These are phyloP conservation scores for Rhinocladiella mackenziei DNA, from an alignment of 2,329 filamentous ascomycete genomes.

Conservation along the genomic window DNA sequence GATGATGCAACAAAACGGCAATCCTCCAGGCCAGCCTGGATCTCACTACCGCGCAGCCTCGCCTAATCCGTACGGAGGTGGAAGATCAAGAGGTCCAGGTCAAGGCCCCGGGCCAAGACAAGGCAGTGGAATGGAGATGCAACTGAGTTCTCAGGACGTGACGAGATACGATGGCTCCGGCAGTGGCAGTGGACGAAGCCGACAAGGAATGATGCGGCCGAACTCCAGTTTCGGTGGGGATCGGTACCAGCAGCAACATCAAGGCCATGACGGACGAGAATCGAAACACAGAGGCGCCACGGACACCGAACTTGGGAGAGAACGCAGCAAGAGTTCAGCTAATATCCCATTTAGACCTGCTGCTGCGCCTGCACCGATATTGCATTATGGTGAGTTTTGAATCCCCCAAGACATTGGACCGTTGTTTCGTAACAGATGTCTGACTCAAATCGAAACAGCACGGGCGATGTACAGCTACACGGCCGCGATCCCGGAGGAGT, in stretches of 20 bases:
- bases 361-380: constrained; percentile 42
- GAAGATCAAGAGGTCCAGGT: constrained; percentile 33
- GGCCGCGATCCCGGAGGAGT: constrained; percentile 90
- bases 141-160: constrained; percentile 54
- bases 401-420: not conserved
- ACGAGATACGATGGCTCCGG: constrained; percentile 52
- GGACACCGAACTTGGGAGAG: constrained; percentile 35
- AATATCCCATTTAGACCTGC: constrained; percentile 47
- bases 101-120: constrained; percentile 12
- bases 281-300: constrained; percentile 40
- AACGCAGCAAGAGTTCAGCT: constrained; percentile 78
- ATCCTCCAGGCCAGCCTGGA: constrained; percentile 5
- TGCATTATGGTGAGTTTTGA: constrained; percentile 83
- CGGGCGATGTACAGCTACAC: constrained; percentile 92
- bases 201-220: constrained; percentile 56
- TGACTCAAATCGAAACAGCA: constrained; percentile 51
- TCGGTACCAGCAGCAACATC: constrained; percentile 30
- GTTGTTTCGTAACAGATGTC: not conserved
- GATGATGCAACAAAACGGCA: constrained; percentile 20
- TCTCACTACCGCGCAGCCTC: constrained; percentile 19
- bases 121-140: constrained; percentile 60
- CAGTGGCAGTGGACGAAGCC: constrained; percentile 38
- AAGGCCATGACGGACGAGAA: constrained; percentile 27
- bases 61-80: constrained; percentile 42
- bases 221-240: constrained; percentile 52